These are phyloP conservation scores for Passiflora organensis DNA, from an alignment of 345 rosid species.

Conservation along the genomic window DNA sequence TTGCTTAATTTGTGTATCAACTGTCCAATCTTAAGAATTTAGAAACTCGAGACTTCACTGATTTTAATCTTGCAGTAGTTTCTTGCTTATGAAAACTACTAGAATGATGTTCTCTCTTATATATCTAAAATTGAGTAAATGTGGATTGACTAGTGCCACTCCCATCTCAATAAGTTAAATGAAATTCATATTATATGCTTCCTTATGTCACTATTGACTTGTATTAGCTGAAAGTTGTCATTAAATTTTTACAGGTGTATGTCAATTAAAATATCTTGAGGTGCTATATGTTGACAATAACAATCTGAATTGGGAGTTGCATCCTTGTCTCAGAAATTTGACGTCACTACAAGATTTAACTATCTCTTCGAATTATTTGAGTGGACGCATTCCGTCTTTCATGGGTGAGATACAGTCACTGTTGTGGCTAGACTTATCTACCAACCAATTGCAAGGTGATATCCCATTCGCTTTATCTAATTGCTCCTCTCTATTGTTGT, in stretches of 20 bases:
- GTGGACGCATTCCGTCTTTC: background rate
- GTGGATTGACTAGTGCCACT: background rate
- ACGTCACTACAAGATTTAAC: conserved; percentile 11
- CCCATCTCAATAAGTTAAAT: background rate
- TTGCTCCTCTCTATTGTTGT: fast-evolving
- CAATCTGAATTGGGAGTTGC: too few relatives aligned
- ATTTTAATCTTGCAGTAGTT: background rate
- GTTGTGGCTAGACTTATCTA: too few relatives aligned
- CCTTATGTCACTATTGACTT: too few relatives aligned
- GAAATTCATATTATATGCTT: too few relatives aligned
- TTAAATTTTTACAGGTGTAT: too few relatives aligned
- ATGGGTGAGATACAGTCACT: too few relatives aligned
- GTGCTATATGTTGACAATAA: too few relatives aligned
- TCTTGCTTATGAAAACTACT: background rate
- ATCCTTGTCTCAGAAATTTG: too few relatives aligned
- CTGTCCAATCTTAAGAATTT: background rate
- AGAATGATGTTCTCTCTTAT: background rate
- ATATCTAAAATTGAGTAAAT: background rate
- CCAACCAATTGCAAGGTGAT: too few relatives aligned
- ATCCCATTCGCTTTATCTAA: background rate
- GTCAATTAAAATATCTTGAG: too few relatives aligned
- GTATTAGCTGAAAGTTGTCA: too few relatives aligned
- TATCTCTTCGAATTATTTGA: conserved; percentile 11
- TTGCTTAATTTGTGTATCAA: too few relatives aligned
- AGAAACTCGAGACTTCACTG: background rate